Evolutionary conservation across 306 rosid species (phyloP), one percentile per base, ranked within the genome.

Genomic region (Gastrolobium villosum): DNA sequence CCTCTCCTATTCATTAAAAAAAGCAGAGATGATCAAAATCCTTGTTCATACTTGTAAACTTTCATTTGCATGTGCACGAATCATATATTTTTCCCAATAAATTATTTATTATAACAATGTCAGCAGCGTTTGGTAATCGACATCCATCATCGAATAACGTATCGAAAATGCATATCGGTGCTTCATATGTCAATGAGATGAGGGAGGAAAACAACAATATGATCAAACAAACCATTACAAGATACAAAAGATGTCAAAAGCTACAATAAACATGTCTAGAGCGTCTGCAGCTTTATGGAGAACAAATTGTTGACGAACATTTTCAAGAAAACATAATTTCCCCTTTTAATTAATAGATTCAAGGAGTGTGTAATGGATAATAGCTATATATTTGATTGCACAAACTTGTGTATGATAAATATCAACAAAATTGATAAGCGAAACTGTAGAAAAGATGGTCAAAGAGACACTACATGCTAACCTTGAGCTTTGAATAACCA

Each of bases 401-500:
- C 39, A 67, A 73, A 86, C 72, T 40, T 60, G 37, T 4, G 72
- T 41, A 72, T 72, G 54, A 77, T 54, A 66, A 45, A 57, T 34
- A 43, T 41, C 46, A 48, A 74, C 35, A 37, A 67, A 67, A 60
- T 34, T 34, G 70, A 56, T 41, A 61, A 34, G 76, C 57, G 65
- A 46, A 48, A 56, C 13, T 7, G 41, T 31, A 46, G 20, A 72
- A 32, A 77, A 53, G 75, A 75, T 46, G 54, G 39, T 61, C 36
- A 50, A 53, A 26, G 66, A 39, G 74, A 44, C 35, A 10, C 14
- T 43, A 61, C 15, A 55, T 74, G 69, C 78, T 68, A 55, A 92
- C 98, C 97, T 88, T 83, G 82, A 94, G 95, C 80, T 94, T 94
- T 45, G 99, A 89, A 87, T 92, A 94, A 68, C 97, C 99, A 79